Evolutionary conservation across 2,329 filamentous ascomycete species (phyloP), one percentile per base, ranked within the genome.

Genomic region (Setomelanomma holmii): DNA sequence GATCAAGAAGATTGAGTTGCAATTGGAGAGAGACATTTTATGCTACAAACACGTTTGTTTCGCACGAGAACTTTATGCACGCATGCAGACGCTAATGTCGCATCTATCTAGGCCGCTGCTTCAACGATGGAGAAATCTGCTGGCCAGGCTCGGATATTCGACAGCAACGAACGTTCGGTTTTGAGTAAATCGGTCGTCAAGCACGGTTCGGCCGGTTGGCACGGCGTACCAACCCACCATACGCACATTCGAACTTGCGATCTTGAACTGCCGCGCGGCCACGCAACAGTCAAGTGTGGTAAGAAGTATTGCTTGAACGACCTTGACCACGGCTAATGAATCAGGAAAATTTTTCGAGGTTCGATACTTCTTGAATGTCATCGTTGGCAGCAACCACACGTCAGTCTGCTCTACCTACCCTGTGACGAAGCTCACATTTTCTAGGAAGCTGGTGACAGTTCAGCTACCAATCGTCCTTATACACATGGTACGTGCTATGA

Each of bases 401-500:
- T 78, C 33, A 49, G 71, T 68, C 12, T 21, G n/a, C n/a, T 17
- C 7, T 6, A 11, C 5, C 20, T 14, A 3, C 20, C 5, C 16
- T 42, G 20, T 30, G 23, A 10, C 20, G 44, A 43, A 36, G n/a
- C 20, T 41, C 40, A 38, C 65, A n/a, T 24, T 14, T 16, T 40
- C 3, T 43, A 78, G 76, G 49, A 83, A 80, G 63, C 63, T 78
- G n/a, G 75, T 84, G 17, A 78, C 77, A 7, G 77, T 84, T 5
- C 82, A 84, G 55, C 66, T 84, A 38, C 82, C 82, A 4, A 80
- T 84, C 47, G 81, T 82, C 3, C 74, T 84, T 45, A 81, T 84
- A 34, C 82, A 83, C 58, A 83, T 84, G 76, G 76, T 77, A 45
- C 21, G 56, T 62, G n/a, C 27, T 12, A 16, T n/a, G 2, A n/a